Percentiles rank a stretch among this genome's conserved stretches.
phyloP scores from a whole-genome alignment of 345 rosid genomes.

The Sonneratia caseolaris region DNA sequence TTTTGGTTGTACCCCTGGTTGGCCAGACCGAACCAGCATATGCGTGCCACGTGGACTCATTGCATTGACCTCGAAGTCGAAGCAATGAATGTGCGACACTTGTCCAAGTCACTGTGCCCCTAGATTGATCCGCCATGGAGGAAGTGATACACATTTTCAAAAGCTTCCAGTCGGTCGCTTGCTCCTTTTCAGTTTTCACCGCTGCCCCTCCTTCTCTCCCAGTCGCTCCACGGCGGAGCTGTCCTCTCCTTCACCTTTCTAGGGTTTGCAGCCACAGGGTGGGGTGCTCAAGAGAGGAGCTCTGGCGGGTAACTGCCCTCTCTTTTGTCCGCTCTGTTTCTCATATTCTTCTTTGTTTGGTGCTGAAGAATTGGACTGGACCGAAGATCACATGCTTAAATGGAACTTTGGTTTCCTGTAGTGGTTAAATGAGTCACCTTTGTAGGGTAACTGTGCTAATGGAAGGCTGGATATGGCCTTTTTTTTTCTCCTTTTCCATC shows the following conservation, averaged over 20 bases:
- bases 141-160: neutral
- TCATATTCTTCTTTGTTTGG: neutral
- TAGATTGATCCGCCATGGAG: neutral
- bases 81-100: slow-evolving; percentile 4
- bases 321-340: too few relatives aligned
- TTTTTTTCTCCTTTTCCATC: neutral
- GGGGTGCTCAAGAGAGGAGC: neutral
- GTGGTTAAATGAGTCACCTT: neutral
- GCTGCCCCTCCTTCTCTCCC: neutral
- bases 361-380: neutral
- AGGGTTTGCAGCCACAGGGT: neutral
- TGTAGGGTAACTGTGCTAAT: neutral
- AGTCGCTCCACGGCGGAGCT: neutral
- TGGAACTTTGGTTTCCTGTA: neutral
- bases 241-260: neutral
- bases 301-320: neutral
- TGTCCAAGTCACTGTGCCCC: neutral
- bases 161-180: neutral
- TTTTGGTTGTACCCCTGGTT: neutral
- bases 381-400: neutral
- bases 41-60: neutral
- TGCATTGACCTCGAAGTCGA: neutral
- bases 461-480: neutral
- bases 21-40: neutral
- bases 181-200: neutral